Evolutionary conservation across 2,329 filamentous ascomycete species (phyloP).

Genomic region (Periconia macrospinosa): DNA sequence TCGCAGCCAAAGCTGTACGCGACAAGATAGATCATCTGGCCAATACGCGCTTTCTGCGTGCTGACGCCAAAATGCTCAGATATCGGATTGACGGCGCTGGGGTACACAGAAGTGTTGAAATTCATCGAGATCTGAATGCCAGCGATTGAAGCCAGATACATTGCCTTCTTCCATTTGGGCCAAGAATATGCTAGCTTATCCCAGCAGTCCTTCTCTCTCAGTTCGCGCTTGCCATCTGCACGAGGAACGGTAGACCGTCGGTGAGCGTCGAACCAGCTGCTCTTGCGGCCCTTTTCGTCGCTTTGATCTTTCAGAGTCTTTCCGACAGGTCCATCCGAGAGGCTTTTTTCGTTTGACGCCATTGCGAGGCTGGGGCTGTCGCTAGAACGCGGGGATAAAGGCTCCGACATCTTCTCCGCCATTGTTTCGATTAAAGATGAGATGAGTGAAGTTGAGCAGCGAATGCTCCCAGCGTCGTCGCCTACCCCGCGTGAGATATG

Average conservation of each 20-base stretch:
- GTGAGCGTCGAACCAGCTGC: constrained; percentile 5
- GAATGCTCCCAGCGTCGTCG: background rate
- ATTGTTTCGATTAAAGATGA: background rate
- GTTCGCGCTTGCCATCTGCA: constrained; percentile 21
- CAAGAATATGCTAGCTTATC: constrained; percentile 51
- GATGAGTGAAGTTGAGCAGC: background rate
- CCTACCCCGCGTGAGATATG: background rate
- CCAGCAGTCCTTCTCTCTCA: constrained; percentile 49
- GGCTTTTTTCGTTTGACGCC: background rate
- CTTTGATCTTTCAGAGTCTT: background rate
- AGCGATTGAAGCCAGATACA: constrained; percentile 55
- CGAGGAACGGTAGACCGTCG: constrained; percentile 12
- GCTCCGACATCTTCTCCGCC: constrained; percentile 1
- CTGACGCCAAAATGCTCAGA: constrained; percentile 60
- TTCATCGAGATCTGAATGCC: constrained; percentile 60
- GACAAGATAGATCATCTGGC: constrained; percentile 62
- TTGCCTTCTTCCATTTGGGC: constrained; percentile 54
- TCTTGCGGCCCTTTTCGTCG: background rate
- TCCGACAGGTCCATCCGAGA: background rate
- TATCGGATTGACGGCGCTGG: constrained; percentile 54
- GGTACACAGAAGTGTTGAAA: constrained; percentile 58
- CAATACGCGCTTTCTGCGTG: constrained; percentile 23
- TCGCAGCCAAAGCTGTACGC: constrained; percentile 84
- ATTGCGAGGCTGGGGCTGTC: background rate
- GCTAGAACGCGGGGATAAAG: background rate